A percentile compares a stretch with the other conserved stretches of the same genome.
Evolutionary conservation across 768 basidiomycete genomes (phyloP).

Genomic region (Termitomyces sp.): DNA sequence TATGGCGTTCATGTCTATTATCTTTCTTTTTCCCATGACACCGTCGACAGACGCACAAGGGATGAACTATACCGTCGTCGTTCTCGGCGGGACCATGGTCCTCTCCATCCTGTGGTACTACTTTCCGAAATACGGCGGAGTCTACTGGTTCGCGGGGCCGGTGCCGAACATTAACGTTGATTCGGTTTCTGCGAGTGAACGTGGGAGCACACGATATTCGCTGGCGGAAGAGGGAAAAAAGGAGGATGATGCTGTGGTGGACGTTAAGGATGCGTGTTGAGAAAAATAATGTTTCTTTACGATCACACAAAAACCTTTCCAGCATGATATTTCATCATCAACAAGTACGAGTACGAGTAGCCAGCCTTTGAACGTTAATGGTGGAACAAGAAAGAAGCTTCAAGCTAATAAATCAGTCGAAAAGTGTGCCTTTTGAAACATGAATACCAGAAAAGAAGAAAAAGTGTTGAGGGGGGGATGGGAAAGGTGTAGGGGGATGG

Average conservation of each 20-base stretch:
- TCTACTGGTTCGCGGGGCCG: slow-evolving; percentile 26
- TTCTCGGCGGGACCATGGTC: slow-evolving; percentile 47
- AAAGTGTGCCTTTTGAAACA: too few species aligned
- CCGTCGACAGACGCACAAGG: slow-evolving; percentile 32
- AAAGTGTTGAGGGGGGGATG: too few species aligned
- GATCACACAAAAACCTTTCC: too few species aligned
- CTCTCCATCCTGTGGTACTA: slow-evolving; percentile 59
- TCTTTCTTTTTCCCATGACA: slow-evolving; percentile 52
- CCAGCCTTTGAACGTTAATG: too few species aligned
- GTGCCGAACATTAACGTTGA: slow-evolving; percentile 17
- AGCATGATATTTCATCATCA: too few species aligned
- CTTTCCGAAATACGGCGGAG: slow-evolving; percentile 38
- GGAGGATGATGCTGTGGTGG: not conserved
- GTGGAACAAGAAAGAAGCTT: too few species aligned
- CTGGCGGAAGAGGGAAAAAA: not conserved
- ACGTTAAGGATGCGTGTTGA: not conserved
- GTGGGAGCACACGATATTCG: not conserved
- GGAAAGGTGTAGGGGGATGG: too few species aligned
- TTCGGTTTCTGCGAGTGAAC: not conserved
- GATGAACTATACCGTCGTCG: slow-evolving; percentile 67
- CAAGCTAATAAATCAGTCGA: too few species aligned
- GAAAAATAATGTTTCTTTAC: too few species aligned
- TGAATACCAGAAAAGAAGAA: too few species aligned
- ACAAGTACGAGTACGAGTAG: too few species aligned
- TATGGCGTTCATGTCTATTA: slow-evolving; percentile 52